Evolutionary conservation across 2,329 filamentous ascomycete species (phyloP).

Genomic region (Metarhizium sp.): DNA sequence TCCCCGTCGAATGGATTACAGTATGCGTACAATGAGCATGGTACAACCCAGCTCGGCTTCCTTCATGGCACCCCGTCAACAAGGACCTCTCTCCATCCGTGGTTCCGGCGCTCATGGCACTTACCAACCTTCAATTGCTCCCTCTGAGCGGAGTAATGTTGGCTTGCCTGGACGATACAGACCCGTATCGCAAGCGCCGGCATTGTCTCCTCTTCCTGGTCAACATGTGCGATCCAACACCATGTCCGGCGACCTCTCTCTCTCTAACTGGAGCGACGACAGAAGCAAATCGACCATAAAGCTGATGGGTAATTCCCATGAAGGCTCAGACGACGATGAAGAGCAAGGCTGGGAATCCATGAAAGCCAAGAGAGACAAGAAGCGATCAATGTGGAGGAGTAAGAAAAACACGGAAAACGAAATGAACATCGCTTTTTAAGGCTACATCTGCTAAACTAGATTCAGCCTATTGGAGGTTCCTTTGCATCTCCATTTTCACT

Average conservation of each 20-base stretch:
- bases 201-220: constrained; percentile 15
- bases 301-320: constrained; percentile 27
- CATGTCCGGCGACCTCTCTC: constrained; percentile 21
- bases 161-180: constrained; percentile 85
- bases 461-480: background rate
- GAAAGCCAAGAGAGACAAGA: constrained; percentile 60
- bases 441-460: background rate
- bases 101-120: constrained; percentile 32
- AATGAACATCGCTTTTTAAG: constrained; percentile 37
- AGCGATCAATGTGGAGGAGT: constrained; percentile 53
- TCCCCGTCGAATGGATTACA: constrained; percentile 31
- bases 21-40: constrained; percentile 73
- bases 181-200: constrained; percentile 63
- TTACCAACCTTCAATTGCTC: constrained; percentile 87
- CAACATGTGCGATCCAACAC: constrained; percentile 23
- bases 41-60: constrained; percentile 58
- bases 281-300: constrained; percentile 27
- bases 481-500: background rate
- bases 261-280: constrained; percentile 23
- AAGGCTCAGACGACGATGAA: constrained; percentile 46
- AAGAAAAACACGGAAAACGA: constrained; percentile 47
- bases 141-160: constrained; percentile 89
- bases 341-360: constrained; percentile 63
- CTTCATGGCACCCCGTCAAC: constrained; percentile 40
- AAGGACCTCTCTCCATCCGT: constrained; percentile 19